Conservation (phyloP, 768 basidiomycete species). For the Daedaleopsis nitida region DNA sequence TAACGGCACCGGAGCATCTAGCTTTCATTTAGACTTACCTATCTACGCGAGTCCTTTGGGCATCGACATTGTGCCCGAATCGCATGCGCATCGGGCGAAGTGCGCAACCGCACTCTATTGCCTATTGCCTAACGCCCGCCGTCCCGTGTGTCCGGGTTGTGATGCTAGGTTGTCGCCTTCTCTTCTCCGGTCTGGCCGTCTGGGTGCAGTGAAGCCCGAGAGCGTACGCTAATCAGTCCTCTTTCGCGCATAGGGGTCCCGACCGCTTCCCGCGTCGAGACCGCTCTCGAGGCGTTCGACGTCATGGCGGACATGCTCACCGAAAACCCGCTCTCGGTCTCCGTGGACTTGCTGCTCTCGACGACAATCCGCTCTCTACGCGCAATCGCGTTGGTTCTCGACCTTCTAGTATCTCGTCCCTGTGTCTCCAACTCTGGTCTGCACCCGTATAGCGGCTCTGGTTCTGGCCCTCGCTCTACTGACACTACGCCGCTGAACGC, state of each 20-base stretch:
- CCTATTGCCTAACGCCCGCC: background rate
- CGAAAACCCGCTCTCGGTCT: background rate
- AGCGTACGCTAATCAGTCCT: background rate
- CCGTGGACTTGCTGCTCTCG: background rate
- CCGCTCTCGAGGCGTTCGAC: conserved; percentile 13
- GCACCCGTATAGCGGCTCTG: background rate
- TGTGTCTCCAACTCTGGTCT: background rate
- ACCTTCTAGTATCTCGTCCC: background rate
- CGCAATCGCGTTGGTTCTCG: background rate
- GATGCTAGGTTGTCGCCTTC: background rate
- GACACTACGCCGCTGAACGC: no score
- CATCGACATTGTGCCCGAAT: no score
- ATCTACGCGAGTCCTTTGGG: background rate
- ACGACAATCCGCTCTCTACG: conserved; percentile 2
- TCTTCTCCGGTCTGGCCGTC: background rate
- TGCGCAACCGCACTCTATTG: background rate
- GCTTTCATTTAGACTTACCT: background rate
- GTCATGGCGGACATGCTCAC: conserved; percentile 2
- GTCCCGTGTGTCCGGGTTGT: background rate
- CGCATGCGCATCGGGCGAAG: background rate
- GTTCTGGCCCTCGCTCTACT: background rate
- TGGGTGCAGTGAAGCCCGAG: background rate
- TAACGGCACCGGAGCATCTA: background rate
- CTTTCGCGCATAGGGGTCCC: background rate
- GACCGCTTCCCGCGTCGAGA: background rate